Conservation (phyloP, 768 basidiomycete species). For the Pisolithus tinctorius region DNA sequence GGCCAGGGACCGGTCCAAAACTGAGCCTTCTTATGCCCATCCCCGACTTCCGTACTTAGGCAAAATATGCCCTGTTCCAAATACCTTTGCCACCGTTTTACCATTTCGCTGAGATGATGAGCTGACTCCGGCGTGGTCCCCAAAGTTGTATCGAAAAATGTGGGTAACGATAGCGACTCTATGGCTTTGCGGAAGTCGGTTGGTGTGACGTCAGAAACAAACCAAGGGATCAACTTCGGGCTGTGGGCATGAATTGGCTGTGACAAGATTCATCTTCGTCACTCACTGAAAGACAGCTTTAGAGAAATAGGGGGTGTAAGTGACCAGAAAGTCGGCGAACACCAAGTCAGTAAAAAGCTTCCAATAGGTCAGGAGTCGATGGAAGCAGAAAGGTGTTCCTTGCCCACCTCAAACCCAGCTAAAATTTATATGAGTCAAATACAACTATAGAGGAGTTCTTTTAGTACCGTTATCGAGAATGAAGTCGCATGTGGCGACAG, state of each 20-base stretch:
- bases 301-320: constrained; percentile 76
- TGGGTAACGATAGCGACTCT: constrained; percentile 42
- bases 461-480: constrained; percentile 84
- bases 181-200: constrained; percentile 68
- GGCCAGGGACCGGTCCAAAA: constrained; percentile 76
- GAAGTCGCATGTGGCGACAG: constrained; percentile 58
- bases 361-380: not conserved
- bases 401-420: constrained; percentile 86
- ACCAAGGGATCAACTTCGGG: constrained; percentile 95
- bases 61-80: constrained; percentile 64
- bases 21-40: constrained; percentile 23
- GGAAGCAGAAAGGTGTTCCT: not conserved
- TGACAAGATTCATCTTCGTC: not conserved
- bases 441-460: not conserved
- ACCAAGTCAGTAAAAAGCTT: constrained; percentile 92
- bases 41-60: constrained; percentile 42
- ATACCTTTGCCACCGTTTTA: constrained; percentile 65
- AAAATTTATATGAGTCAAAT: not conserved
- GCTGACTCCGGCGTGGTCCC: constrained; percentile 18
- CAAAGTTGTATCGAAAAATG: constrained; percentile 47
- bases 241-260: constrained; percentile 33
- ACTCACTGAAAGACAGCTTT: constrained; percentile 87
- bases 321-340: constrained; percentile 89
- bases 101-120: constrained; percentile 51
- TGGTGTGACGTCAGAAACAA: constrained; percentile 92